Evolutionary conservation across 202 grass and related monocot genomes (phyloP).

Genomic region (Thinopyrum obtusiflorum): DNA sequence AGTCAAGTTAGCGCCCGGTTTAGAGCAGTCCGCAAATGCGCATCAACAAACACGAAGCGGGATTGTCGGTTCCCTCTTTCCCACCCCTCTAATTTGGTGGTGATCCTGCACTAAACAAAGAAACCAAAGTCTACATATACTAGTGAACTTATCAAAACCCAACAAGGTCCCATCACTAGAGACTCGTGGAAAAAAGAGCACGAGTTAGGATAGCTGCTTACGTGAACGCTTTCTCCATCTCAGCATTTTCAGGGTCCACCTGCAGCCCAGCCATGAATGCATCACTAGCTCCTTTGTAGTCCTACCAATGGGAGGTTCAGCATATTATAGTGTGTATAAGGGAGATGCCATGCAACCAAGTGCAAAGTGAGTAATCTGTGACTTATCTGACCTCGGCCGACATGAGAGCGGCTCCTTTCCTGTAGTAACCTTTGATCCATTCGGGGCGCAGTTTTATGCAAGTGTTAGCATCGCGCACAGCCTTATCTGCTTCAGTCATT

Average conservation of each 20-base stretch:
- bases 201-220: not conserved
- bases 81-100: no score
- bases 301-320: not conserved
- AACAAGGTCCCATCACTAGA: not conserved
- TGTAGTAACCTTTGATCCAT: slow-evolving; percentile 3
- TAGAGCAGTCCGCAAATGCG: not conserved
- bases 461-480: not conserved
- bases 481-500: not conserved
- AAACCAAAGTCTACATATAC: no score
- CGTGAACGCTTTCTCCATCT: not conserved
- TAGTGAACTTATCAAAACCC: not conserved
- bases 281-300: not conserved
- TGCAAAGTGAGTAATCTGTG: not conserved
- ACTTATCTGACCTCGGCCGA: not conserved
- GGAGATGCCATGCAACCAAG: not conserved
- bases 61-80: no score
- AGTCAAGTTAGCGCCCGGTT: not conserved
- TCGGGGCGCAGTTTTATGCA: slow-evolving; percentile 5
- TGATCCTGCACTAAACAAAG: no score
- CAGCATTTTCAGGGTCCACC: not conserved
- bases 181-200: not conserved
- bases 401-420: not conserved
- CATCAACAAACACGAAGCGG: not conserved
- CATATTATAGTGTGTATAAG: not conserved
- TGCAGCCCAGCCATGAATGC: not conserved